Percentiles rank a stretch among this genome's conserved stretches.
Evolutionary conservation across 768 basidiomycete species (phyloP).

Genomic region (Obba rivulosa): DNA sequence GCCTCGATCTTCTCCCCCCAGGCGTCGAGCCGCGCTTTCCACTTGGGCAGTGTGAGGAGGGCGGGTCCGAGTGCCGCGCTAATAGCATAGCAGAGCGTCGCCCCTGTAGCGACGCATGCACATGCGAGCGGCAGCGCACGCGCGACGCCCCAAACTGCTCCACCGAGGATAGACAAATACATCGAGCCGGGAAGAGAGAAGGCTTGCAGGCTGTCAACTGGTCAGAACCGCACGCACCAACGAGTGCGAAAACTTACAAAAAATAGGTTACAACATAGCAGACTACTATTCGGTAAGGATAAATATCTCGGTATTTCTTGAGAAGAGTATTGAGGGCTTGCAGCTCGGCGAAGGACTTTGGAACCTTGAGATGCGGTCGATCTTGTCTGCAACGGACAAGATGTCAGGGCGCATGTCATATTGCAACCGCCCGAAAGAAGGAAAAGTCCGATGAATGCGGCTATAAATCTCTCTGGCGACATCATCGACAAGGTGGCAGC

Average conservation of each 20-base stretch:
- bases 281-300: constrained; percentile 78
- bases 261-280: constrained; percentile 89
- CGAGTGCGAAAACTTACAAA: constrained; percentile 55
- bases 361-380: constrained; percentile 70
- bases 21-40: constrained; percentile 74
- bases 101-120: constrained; percentile 86
- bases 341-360: constrained; percentile 83
- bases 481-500: too few relatives aligned
- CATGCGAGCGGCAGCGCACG: constrained; percentile 87
- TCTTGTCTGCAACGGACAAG: constrained; percentile 51
- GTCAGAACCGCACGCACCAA: background rate
- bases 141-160: constrained; percentile 91
- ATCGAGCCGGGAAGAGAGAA: constrained; percentile 96
- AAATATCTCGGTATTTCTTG: constrained; percentile 89
- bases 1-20: constrained; percentile 76
- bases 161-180: constrained; percentile 95
- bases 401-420: background rate
- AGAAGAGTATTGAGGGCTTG: constrained; percentile 79
- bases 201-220: constrained; percentile 70
- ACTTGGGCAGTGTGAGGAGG: constrained; percentile 79
- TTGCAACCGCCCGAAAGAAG: background rate
- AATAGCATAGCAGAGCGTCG: constrained; percentile 87
- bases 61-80: constrained; percentile 92
- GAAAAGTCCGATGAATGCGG: too few relatives aligned
- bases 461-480: too few relatives aligned